Evolutionary conservation across 306 rosid genomes (phyloP), one percentile per base, ranked within the genome.

Genomic region (Pyrus bretschneideri): DNA sequence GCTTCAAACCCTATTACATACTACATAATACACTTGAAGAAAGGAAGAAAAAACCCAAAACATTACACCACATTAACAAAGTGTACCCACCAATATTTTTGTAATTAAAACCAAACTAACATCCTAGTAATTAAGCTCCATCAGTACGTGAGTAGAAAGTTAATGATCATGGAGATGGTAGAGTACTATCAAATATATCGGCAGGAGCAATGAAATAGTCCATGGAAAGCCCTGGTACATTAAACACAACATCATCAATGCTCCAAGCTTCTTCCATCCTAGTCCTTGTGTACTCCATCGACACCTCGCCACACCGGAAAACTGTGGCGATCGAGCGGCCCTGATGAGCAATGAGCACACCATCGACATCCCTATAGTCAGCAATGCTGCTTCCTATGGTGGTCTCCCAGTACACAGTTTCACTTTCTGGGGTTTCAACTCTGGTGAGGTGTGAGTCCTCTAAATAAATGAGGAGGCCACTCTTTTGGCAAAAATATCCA

Each of bases 371-470:
- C 65, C 92, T 76, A 14, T 92, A 92, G 67, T 92, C 99, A 5
- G 83, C 91, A 27, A 95, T 92, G 87, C 88, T 89, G 78, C 99
- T 95, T 0, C 99, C 99, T 64, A 92, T 95, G 33, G 97, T 95
- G 61, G 97, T 95, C 86, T 95, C 99, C 99, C 97, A 92, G 19
- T 88, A 95, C 65, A 95, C 91, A 0, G 88, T 83, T 60, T 95
- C 89, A 18, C 55, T 73, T 21, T 85, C 85, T 5, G 89, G 85
- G 3, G 89, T 81, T 62, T 89, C 90, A 1, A 95, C 97, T 68
- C 97, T 81, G 0, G 99, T 95, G 14, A 95, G 89, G 83, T 95
- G 97, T 0, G 99, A 92, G 83, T 95, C 99, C 82, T 95, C 99
- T 3, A 95, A 44, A 89, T 92, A 95, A 31, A 95, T 79, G 27